phyloP scores from a whole-genome alignment of 495 filamentous ascomycete species.

The Chaetomium cochliodes region DNA sequence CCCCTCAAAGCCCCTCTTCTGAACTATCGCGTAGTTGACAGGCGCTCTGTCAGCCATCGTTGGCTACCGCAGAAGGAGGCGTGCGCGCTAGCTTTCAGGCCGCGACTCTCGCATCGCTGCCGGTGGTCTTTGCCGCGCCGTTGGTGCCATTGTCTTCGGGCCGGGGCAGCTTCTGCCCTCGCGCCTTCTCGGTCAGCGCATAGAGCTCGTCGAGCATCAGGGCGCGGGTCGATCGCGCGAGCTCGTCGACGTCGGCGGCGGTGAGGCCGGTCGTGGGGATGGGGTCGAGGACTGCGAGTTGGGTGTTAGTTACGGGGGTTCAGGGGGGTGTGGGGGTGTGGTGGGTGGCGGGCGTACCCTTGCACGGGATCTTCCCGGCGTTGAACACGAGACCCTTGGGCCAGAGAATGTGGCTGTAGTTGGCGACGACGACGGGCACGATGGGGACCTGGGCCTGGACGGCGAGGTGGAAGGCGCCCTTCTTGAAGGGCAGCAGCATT shows the following conservation, averaged over 20 bases:
- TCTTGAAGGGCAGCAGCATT: conserved; percentile 87
- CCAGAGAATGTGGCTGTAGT: conserved; percentile 82
- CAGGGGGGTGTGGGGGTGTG: conserved; percentile 2
- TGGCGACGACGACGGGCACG: conserved; percentile 81
- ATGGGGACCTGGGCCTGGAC: conserved; percentile 92
- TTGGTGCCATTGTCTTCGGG: conserved; percentile 9
- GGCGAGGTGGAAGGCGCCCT: conserved; percentile 95
- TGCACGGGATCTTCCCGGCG: conserved; percentile 73
- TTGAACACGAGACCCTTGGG: conserved; percentile 67
- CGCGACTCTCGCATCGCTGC: conserved; percentile 27
- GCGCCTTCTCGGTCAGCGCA: conserved; percentile 54
- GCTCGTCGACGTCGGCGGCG: conserved; percentile 74
- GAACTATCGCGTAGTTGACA: no score
- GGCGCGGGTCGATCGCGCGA: conserved; percentile 68
- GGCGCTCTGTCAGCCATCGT: not conserved
- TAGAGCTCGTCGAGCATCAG: conserved; percentile 77
- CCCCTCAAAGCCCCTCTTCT: not conserved
- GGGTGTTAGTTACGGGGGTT: not conserved
- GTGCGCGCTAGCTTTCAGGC: conserved; percentile 22
- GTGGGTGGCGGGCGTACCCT: no score
- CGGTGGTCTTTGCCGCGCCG: conserved; percentile 29
- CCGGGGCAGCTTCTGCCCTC: conserved; percentile 12
- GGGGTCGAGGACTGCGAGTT: conserved; percentile 69
- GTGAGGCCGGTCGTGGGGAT: conserved; percentile 79
- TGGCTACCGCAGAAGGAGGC: not conserved